Conservation (phyloP, 331 rosid genomes). For the Acacia pycnantha region DNA sequence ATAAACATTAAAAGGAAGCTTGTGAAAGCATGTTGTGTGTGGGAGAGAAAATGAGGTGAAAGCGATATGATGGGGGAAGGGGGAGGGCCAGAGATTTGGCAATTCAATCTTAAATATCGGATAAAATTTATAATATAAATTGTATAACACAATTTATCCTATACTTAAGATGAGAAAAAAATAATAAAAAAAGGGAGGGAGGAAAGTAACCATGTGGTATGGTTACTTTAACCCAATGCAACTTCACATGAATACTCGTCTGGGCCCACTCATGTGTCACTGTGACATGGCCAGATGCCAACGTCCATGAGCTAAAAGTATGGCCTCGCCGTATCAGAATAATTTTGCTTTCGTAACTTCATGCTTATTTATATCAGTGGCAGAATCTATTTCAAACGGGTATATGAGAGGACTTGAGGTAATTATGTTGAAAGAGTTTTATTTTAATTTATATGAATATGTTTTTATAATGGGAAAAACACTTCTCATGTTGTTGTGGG, state of each 20-base stretch:
- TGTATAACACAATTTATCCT: no score
- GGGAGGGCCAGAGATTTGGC: not conserved
- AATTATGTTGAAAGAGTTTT: no score
- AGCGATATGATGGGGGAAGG: not conserved
- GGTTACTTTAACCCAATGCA: not conserved
- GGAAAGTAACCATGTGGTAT: not conserved
- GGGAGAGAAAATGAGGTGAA: no score
- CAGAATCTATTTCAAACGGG: no score
- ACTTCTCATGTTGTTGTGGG: no score
- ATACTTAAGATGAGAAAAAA: no score
- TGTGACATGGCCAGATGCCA: not conserved
- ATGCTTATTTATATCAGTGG: no score
- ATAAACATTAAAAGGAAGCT: not conserved
- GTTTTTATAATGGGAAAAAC: fast-evolving
- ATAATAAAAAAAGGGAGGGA: not conserved
- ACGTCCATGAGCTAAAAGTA: not conserved
- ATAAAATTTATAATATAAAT: no score
- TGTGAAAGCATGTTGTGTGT: not conserved
- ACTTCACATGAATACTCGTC: not conserved
- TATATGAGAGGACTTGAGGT: no score
- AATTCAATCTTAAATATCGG: no score
- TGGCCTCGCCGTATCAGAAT: not conserved
- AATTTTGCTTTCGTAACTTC: not conserved
- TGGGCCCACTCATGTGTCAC: not conserved
- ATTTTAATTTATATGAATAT: no score